Evolutionary conservation across 1,139 yeast genomes (phyloP), one percentile per base, ranked within the genome.

Genomic region (Saccharomyces pastorianus): DNA sequence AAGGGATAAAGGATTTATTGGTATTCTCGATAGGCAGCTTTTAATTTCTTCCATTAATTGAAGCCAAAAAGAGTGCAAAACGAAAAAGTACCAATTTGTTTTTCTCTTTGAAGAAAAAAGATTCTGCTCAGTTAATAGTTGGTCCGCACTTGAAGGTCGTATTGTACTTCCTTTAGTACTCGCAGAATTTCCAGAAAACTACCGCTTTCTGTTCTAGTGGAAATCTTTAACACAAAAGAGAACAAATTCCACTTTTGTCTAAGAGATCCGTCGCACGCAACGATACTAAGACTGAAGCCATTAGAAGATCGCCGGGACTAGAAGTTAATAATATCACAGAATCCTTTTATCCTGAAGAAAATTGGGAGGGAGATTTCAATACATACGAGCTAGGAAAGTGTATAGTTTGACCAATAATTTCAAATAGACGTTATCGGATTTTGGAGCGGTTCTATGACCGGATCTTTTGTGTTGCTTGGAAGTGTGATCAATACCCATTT

Each of bases 351-450:
- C 26, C 44, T 4, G 44, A 38, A 38, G 25, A 34, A 34, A 34
- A 14, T 9, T 17, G 44, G 20, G 20, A 38, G 13, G 25, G 25
- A 38, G 20, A 38, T 38, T 11, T 38, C 44, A 38, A 20, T 38
- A 88, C 96, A 80, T 87, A 88, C 99, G 97, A 81, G 98, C 97
- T 80, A 93, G 84, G 95, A 89, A 95, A 74, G 97, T 80, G 88
- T 91, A 93, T 73, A 93, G 84, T 85, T 91, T 91, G 77, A 93
- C 99, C 80, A 93, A 86, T 76, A 93, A 80, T 80, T 86, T 87
- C 82, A 93, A 84, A 96, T 95, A 93, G 80, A 91, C 96, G 77
- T 93, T 95, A 82, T 93, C 96, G 68, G 98, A 91, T 84, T 90
- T 90, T 81, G 99, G 99, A 78, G 97, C 97, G 74, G 86, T 81